Percentiles rank a stretch among this genome's conserved stretches.
Evolutionary conservation across 768 basidiomycete species (phyloP).

Genomic region (Tulasnella sp.): DNA sequence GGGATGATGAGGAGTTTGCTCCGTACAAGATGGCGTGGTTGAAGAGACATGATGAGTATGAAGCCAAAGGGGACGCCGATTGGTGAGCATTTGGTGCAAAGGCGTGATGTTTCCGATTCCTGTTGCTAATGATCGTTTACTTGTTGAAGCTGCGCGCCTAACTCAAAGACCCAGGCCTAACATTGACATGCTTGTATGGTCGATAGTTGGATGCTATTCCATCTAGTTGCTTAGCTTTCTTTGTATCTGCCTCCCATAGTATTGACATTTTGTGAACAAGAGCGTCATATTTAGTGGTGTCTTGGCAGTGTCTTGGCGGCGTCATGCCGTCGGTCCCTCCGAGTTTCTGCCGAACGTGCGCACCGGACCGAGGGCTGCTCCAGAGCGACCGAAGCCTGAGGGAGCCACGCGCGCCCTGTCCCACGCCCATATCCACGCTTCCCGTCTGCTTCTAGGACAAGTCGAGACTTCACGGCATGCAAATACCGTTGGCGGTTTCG

Average conservation of each 20-base stretch:
- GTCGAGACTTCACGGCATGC: not conserved
- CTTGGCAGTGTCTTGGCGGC: not conserved
- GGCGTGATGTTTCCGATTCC: not conserved
- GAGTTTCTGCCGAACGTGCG: not conserved
- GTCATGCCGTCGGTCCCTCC: not conserved
- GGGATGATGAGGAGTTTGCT: conserved; percentile 9
- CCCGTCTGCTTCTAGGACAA: not conserved
- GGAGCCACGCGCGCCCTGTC: not conserved
- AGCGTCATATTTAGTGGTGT: not conserved
- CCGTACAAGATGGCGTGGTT: not conserved
- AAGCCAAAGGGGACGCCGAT: not conserved
- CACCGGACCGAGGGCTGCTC: not conserved
- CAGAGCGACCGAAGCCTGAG: not conserved
- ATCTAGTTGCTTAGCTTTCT: not conserved
- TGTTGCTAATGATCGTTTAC: not conserved
- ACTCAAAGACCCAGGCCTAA: not conserved
- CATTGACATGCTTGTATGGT: not conserved
- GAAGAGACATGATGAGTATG: conserved; percentile 2
- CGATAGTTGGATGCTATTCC: not conserved
- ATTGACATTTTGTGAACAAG: not conserved
- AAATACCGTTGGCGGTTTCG: not conserved
- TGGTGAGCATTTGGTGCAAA: not conserved
- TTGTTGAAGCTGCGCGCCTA: not conserved
- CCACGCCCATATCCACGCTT: not conserved
- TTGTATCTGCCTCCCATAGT: not conserved